These are phyloP conservation scores for Lobosporangium transversale DNA, from an alignment of 192 early-diverging fungal genomes.

Conservation along the genomic window DNA sequence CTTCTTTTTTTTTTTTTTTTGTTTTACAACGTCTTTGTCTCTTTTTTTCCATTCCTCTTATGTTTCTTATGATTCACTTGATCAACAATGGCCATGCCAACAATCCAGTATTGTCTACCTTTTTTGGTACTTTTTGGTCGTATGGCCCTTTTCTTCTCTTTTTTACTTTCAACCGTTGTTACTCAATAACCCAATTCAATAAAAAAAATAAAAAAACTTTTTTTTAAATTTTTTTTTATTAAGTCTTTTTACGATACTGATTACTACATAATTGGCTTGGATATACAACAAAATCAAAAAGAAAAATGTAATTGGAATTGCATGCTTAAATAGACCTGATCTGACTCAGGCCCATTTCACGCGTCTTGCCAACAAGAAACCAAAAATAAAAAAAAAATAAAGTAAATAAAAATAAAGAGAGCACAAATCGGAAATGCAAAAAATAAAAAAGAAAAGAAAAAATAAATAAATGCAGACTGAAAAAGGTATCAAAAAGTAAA, in stretches of 20 bases:
- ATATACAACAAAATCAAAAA: neutral
- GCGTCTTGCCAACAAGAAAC: neutral
- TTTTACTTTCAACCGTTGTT: neutral
- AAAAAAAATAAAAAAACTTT: neutral
- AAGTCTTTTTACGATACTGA: neutral
- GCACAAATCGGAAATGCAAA: neutral
- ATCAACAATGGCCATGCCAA: too few species aligned
- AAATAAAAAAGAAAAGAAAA: conserved; percentile 1
- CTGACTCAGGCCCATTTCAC: neutral
- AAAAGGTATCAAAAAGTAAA: neutral
- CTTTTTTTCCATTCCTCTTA: conserved; percentile 1
- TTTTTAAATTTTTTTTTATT: neutral
- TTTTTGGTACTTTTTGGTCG: conserved; percentile 9
- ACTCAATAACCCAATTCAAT: neutral
- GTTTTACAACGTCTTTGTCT: too few species aligned
- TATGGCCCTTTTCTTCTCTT: conserved; percentile 7
- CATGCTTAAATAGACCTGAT: too few species aligned
- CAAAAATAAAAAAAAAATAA: neutral
- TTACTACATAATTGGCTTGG: neutral
- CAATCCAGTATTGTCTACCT: conserved; percentile 31
- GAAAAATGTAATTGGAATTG: neutral
- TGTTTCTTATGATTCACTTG: conserved; percentile 5
- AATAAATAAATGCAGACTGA: neutral
- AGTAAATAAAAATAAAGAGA: neutral
- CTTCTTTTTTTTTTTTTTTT: too few species aligned